These are phyloP conservation scores for Quercus cerris DNA, from an alignment of 306 rosid genomes.

Conservation along the genomic window DNA sequence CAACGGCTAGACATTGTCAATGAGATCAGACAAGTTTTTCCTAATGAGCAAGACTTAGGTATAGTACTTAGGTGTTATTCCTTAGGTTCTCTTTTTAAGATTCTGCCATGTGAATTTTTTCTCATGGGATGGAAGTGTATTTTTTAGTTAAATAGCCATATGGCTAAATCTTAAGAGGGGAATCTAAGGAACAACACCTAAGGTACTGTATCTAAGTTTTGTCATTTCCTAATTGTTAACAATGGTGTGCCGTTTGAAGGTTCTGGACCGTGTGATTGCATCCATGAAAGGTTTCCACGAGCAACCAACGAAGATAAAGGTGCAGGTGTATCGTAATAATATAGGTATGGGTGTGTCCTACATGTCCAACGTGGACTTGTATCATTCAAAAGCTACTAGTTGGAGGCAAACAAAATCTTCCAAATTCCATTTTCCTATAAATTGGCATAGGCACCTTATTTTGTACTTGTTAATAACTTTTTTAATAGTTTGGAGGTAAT, in stretches of 20 bases:
- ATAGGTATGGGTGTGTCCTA: slow-evolving; percentile 25
- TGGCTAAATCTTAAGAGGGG: no score
- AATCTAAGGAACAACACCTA: no score
- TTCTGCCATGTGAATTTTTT: no score
- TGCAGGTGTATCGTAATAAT: slow-evolving; percentile 36
- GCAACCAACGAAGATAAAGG: slow-evolving; percentile 44
- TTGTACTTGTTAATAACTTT: no score
- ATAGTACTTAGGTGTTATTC: no score
- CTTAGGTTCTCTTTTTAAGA: no score
- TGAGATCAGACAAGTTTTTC: slow-evolving; percentile 41
- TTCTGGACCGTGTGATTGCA: slow-evolving; percentile 10
- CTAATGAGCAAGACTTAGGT: slow-evolving; percentile 18
- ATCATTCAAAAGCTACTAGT: slow-evolving; percentile 46
- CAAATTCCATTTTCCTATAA: no score
- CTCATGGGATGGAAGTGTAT: no score
- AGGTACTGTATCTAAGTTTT: no score
- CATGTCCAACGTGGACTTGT: slow-evolving; percentile 46
- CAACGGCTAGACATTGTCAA: slow-evolving; percentile 13
- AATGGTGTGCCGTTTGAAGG: slow-evolving; percentile 38
- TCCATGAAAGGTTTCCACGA: slow-evolving; percentile 44
- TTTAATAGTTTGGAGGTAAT: no score
- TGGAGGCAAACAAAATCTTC: slow-evolving; percentile 30
- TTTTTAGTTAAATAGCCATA: no score
- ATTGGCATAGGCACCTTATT: no score
- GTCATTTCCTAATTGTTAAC: slow-evolving; percentile 42